Evolutionary conservation across 768 basidiomycete species (phyloP).

Genomic region (Tubosaeta sp.): DNA sequence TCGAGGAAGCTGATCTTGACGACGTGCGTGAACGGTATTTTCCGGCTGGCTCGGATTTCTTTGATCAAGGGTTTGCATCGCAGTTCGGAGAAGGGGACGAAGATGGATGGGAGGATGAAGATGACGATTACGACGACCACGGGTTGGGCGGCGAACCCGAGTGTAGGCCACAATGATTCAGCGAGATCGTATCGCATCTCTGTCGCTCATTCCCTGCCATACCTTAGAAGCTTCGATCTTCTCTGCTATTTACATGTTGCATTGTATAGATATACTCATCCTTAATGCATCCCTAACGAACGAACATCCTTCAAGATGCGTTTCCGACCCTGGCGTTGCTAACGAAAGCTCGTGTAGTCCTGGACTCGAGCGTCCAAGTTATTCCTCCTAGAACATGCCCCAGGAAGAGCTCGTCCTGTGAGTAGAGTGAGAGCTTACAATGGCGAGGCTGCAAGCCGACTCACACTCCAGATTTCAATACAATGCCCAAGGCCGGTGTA

Average conservation of each 20-base stretch:
- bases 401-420: constrained; percentile 63
- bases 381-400: constrained; percentile 74
- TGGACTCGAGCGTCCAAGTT: constrained; percentile 65
- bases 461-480: constrained; percentile 72
- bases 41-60: constrained; percentile 70
- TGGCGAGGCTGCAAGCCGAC: constrained; percentile 11
- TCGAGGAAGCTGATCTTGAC: constrained; percentile 73
- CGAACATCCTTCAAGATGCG: constrained; percentile 9
- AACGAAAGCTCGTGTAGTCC: constrained; percentile 68
- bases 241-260: constrained; percentile 26
- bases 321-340: constrained; percentile 57
- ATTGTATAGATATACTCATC: constrained; percentile 23
- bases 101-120: constrained; percentile 69
- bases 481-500: constrained; percentile 81
- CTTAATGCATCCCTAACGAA: constrained; percentile 18
- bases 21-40: constrained; percentile 82
- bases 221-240: constrained; percentile 12
- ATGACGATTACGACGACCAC: constrained; percentile 47
- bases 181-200: constrained; percentile 7
- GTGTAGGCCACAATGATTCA: constrained; percentile 56
- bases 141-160: constrained; percentile 47
- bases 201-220: constrained; percentile 12
- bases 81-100: constrained; percentile 75
- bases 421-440: not conserved
- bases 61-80: constrained; percentile 63